Conservation (phyloP, 2,329 filamentous ascomycete species). For the Aulographum hederae region DNA sequence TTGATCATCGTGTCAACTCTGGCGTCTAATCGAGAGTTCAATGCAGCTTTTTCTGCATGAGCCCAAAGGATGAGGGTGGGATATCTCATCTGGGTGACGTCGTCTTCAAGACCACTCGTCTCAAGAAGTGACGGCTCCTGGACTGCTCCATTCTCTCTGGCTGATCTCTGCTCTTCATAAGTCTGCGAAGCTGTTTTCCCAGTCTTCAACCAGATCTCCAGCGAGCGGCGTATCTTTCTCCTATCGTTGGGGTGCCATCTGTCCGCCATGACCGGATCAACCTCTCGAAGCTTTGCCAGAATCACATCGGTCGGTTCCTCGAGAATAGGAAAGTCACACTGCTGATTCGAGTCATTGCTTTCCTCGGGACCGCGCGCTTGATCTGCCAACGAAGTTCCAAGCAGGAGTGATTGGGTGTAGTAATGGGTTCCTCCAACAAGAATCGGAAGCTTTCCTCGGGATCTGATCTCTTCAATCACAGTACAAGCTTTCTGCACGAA, state of each 20-base stretch:
- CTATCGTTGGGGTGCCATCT: conserved; percentile 89
- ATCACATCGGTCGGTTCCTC: conserved; percentile 53
- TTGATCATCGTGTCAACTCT: conserved; percentile 75
- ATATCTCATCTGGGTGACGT: conserved; percentile 19
- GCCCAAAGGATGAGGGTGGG: conserved; percentile 70
- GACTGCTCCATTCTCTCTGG: conserved; percentile 13
- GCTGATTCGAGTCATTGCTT: conserved; percentile 17
- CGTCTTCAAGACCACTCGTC: neutral
- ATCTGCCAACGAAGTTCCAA: conserved; percentile 49
- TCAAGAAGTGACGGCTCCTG: neutral
- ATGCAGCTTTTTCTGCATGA: conserved; percentile 48
- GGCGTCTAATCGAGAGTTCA: conserved; percentile 53
- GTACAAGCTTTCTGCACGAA: conserved; percentile 54
- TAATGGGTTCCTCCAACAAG: conserved; percentile 92
- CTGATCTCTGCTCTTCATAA: conserved; percentile 53
- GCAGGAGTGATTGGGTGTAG: conserved; percentile 78
- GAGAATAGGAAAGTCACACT: conserved; percentile 41
- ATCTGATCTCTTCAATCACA: conserved; percentile 60
- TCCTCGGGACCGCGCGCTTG: no score
- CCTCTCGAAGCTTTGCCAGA: conserved; percentile 51
- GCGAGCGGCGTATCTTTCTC: conserved; percentile 73
- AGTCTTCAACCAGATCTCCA: conserved; percentile 77
- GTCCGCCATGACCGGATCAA: conserved; percentile 78
- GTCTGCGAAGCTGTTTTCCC: conserved; percentile 69
- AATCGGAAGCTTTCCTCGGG: conserved; percentile 65